These are phyloP conservation scores for Pseudogymnoascus sp. DNA, from an alignment of 2,329 filamentous ascomycete species.

Conservation along the genomic window DNA sequence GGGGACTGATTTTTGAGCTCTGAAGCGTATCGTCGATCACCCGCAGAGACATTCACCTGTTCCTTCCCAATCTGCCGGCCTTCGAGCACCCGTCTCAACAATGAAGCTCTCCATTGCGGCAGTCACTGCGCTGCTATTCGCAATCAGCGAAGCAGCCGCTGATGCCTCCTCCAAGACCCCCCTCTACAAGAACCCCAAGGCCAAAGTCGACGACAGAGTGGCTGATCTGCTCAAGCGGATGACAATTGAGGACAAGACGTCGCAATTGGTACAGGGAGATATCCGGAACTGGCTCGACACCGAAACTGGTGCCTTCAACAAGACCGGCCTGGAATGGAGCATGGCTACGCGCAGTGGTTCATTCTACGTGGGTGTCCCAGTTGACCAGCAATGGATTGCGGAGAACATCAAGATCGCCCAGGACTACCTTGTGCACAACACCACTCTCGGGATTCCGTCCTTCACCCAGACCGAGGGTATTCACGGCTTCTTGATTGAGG, in stretches of 20 bases:
- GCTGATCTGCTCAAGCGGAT: conserved; percentile 62
- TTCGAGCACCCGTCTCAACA: not conserved
- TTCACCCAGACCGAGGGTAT: conserved; percentile 68
- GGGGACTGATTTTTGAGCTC: not conserved
- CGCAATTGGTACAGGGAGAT: conserved; percentile 62
- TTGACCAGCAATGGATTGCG: conserved; percentile 54
- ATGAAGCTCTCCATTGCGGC: conserved; percentile 6
- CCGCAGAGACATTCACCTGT: not conserved
- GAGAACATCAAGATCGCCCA: conserved; percentile 57
- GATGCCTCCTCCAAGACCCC: conserved; percentile 23
- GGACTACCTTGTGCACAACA: conserved; percentile 60
- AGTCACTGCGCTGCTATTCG: conserved; percentile 3
- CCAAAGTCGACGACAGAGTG: conserved; percentile 55
- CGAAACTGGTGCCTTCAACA: conserved; percentile 59
- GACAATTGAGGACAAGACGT: conserved; percentile 66
- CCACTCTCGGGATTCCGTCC: conserved; percentile 61
- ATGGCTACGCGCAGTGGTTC: conserved; percentile 45
- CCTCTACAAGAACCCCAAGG: conserved; percentile 55
- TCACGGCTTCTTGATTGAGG: conserved; percentile 62
- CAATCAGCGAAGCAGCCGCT: not conserved
- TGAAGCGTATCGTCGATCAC: not conserved
- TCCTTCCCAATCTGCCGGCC: not conserved
- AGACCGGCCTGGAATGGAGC: conserved; percentile 56
- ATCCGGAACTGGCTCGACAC: conserved; percentile 66
- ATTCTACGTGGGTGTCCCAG: conserved; percentile 64